Evolutionary conservation across 768 basidiomycete species (phyloP).

Genomic region (Suillus tomentosus): DNA sequence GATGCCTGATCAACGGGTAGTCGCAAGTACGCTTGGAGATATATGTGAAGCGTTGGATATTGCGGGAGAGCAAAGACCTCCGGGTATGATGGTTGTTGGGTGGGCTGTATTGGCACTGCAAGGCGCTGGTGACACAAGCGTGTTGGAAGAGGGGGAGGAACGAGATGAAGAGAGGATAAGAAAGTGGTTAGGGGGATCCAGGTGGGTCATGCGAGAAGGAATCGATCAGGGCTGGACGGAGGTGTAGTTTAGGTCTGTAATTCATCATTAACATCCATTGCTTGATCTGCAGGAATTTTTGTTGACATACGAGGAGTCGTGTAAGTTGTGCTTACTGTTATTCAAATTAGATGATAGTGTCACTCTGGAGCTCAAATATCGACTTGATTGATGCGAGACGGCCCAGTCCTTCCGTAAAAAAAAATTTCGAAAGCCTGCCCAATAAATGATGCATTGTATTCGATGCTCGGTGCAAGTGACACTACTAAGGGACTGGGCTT

Average conservation of each 20-base stretch:
- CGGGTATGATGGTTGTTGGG: slow-evolving; percentile 95
- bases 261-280: background rate
- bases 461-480: background rate
- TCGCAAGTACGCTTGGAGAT: slow-evolving; percentile 74
- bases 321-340: background rate
- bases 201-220: slow-evolving; percentile 71
- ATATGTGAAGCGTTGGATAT: slow-evolving; percentile 72
- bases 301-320: background rate
- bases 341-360: background rate
- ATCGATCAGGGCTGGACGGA: slow-evolving; percentile 46
- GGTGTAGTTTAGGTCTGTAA: slow-evolving; percentile 18
- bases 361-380: background rate
- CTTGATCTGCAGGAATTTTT: background rate
- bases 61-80: slow-evolving; percentile 85
- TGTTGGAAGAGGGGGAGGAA: slow-evolving; percentile 62
- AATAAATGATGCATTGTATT: background rate
- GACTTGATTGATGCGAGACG: background rate
- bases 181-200: slow-evolving; percentile 58
- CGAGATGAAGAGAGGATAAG: slow-evolving; percentile 46
- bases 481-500: background rate
- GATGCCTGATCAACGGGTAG: slow-evolving; percentile 87
- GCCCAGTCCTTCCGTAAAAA: background rate
- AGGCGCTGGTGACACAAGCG: slow-evolving; percentile 65
- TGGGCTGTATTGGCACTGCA: slow-evolving; percentile 86
- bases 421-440: background rate